Evolutionary conservation across 208 protist species (phyloP), one percentile per base, ranked within the genome.

Genomic region (Crithidia thermophila): DNA sequence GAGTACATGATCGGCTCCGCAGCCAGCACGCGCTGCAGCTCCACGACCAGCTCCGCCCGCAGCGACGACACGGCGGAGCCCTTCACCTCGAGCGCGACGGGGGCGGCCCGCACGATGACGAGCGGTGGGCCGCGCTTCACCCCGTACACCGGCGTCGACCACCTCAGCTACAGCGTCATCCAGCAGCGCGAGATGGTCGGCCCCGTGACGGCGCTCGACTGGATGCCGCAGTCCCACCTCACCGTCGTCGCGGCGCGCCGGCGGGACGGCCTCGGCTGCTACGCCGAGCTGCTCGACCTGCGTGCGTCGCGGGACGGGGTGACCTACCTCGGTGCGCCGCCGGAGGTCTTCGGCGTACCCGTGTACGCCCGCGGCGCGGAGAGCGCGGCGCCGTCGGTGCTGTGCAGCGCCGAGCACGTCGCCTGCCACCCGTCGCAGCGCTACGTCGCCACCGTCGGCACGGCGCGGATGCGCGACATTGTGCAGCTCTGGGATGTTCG

Each of bases 401-500:
- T 78, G 11, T 93, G 87, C 68, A 84, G 67, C 59, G 87, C 81
- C 0, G 84, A 93, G 51, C 23, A 71, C 34, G 51, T 93, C n/a
- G 77, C 84, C n/a, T 90, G 87, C 53, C 77, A 88, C 60, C 72
- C 75, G 0, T 78, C 82, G 23, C 72, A 81, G 65, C 69, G 43
- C 31, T 90, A 86, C 55, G 80, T 93, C 28, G 87, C 87, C 16
- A 78, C 75, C 18, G 81, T 71, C 16, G 87, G 82, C 16, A 76
- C 64, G 31, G 50, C 80, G 0, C 39, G 51, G 18, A 46, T 59
- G 27, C 51, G 59, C 7, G 87, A 87, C 56, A 69, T 93, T 8
- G 72, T 89, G 63, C 87, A 93, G 75, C 75, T 93, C 20, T 93
- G 87, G 87, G 87, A 93, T 59, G 43, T 93, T 18, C 84, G 87